Evolutionary conservation across 2,329 filamentous ascomycete genomes (phyloP), one percentile per base, ranked within the genome.

Genomic region (Parascedosporium putredinis): DNA sequence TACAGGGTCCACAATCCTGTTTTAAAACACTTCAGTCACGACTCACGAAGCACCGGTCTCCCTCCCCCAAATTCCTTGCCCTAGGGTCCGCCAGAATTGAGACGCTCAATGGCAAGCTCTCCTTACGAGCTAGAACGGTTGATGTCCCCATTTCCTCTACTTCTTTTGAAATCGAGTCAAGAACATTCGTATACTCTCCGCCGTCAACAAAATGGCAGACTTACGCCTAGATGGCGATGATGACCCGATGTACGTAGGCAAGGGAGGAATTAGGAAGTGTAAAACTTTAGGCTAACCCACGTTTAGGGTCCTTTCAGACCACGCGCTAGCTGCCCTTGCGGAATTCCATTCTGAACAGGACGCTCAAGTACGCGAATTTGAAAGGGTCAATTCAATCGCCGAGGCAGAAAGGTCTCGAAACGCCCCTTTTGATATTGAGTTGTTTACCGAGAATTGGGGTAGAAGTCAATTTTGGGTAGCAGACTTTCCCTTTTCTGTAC

Each of bases 381-480:
- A 86, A 62, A 74, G 80, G 54, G 69, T 91, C 48, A 81, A 81
- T 64, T 67, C 70, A 9, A 70, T 73, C 31, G 79, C 81, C 1
- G 82, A 86, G 59, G 68, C 75, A 44, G 70, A 36, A 4, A 47
- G 47, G 44, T 31, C 33, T 8, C 34, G 50, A 20, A 53, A 55
- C 14, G 60, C 59, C 27, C 61, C 63, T 34, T 54, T 76, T 50
- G 71, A 68, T 14, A 91, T 91, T 78, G 79, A 85, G 25, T 70
- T 76, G 1, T 93, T 91, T 58, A 72, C 73, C 1, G 87, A 91
- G 65, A 83, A 91, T 64, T 93, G 87, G 87, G 87, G 90, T 60
- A 78, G 84, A 59, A 84, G 79, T 54, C 86, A 91, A 65, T 93
- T 93, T 60, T 93, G 87, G 86, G 82, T 86, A 70, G 34, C n/a